Evolutionary conservation across 2,329 filamentous ascomycete genomes (phyloP).

Genomic region (Microdochium bolleyi): DNA sequence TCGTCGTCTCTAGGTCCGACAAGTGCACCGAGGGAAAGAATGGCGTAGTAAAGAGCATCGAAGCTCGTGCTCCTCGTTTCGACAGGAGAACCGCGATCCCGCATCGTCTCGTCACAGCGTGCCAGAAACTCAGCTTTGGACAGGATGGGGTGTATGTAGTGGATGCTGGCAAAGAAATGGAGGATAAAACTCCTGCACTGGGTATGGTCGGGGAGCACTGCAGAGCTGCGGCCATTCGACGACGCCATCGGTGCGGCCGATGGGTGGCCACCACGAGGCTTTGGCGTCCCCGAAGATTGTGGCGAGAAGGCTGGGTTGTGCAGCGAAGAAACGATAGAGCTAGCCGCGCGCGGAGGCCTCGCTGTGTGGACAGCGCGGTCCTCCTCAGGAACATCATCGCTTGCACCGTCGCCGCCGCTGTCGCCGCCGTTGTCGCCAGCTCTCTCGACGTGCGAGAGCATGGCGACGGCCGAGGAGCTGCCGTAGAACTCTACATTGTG

Average conservation of each 20-base stretch:
- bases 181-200: constrained; percentile 36
- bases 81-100: no score
- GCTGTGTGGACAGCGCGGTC: no score
- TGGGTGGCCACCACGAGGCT: no score
- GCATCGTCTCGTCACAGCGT: constrained; percentile 34
- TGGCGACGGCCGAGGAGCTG: constrained; percentile 34
- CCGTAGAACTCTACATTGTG: constrained; percentile 38
- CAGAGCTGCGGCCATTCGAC: neutral
- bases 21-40: constrained; percentile 36
- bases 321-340: constrained; percentile 32
- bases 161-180: constrained; percentile 37
- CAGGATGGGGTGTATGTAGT: constrained; percentile 37
- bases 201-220: constrained; percentile 21
- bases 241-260: no score
- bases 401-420: constrained; percentile 13
- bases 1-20: constrained; percentile 34
- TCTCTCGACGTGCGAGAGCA: constrained; percentile 30
- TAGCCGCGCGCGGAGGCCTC: no score
- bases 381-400: no score
- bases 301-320: constrained; percentile 36
- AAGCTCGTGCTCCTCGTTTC: constrained; percentile 27
- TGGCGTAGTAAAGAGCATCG: constrained; percentile 35
- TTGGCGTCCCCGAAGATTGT: constrained; percentile 3
- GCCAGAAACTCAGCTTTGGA: constrained; percentile 34
- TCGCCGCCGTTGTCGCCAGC: constrained; percentile 12